Conservation (phyloP, 345 rosid genomes). For the Angophora floribunda region DNA sequence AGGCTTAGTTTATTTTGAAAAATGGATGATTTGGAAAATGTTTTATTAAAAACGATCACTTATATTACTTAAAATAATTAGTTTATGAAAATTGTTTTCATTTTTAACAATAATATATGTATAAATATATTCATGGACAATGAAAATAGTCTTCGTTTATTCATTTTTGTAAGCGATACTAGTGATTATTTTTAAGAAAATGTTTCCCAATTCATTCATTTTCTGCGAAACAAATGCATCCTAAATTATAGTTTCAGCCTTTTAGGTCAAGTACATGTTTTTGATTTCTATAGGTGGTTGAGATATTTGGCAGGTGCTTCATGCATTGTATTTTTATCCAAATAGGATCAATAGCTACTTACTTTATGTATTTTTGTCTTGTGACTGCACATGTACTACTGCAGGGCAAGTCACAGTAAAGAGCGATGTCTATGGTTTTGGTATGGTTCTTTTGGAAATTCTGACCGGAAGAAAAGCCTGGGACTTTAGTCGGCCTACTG, state of each 20-base stretch:
- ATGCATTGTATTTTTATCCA: background rate
- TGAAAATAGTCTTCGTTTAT: no score
- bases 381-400: fast-evolving
- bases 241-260: background rate
- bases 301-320: background rate
- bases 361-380: background rate
- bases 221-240: no score
- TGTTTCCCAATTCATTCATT: no score
- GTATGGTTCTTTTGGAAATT: conserved; percentile 73
- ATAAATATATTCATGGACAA: no score
- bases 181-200: no score
- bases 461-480: conserved; percentile 56
- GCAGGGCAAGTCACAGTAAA: conserved; percentile 54
- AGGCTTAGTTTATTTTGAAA: no score
- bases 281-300: background rate
- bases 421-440: conserved; percentile 76
- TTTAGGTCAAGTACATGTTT: background rate
- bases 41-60: no score
- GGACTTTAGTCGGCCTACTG: conserved; percentile 75
- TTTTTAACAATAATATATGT: no score
- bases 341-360: fast-evolving
- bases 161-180: no score
- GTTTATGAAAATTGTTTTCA: no score
- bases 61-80: no score
- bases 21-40: no score